Evolutionary conservation across 148 eudicot species (phyloP).

Genomic region (Rhododendron williamsianum): DNA sequence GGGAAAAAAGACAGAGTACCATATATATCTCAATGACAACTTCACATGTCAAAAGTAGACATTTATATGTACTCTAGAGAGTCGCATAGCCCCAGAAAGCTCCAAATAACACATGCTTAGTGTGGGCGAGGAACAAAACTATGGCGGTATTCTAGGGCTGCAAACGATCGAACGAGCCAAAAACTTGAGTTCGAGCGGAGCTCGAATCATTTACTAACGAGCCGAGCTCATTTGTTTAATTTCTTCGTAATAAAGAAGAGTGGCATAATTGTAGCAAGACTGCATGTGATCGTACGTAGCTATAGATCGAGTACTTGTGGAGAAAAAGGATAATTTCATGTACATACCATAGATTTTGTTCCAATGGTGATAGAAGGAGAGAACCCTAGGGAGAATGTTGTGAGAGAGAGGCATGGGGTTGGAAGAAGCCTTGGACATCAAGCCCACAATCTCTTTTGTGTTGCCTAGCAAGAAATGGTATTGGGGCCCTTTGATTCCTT

Average conservation of each 20-base stretch:
- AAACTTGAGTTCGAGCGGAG: no score
- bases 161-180: no score
- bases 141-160: not conserved
- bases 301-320: not conserved
- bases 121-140: not conserved
- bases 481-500: slow-evolving; percentile 82
- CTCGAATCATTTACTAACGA: no score
- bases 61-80: not conserved
- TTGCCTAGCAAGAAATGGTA: slow-evolving; percentile 67
- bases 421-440: slow-evolving; percentile 70
- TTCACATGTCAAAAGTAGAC: not conserved
- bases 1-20: not conserved
- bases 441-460: slow-evolving; percentile 64
- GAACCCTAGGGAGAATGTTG: slow-evolving; percentile 83
- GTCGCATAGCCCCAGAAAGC: not conserved
- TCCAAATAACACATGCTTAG: not conserved
- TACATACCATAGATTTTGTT: slow-evolving; percentile 77
- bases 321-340: not conserved
- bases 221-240: not conserved
- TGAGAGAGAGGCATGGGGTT: slow-evolving; percentile 70
- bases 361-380: slow-evolving; percentile 93
- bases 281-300: not conserved
- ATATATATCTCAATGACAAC: not conserved
- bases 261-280: not conserved
- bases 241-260: not conserved